Conservation (phyloP, 2,329 filamentous ascomycete species). For the Colletotrichum simmondsii region DNA sequence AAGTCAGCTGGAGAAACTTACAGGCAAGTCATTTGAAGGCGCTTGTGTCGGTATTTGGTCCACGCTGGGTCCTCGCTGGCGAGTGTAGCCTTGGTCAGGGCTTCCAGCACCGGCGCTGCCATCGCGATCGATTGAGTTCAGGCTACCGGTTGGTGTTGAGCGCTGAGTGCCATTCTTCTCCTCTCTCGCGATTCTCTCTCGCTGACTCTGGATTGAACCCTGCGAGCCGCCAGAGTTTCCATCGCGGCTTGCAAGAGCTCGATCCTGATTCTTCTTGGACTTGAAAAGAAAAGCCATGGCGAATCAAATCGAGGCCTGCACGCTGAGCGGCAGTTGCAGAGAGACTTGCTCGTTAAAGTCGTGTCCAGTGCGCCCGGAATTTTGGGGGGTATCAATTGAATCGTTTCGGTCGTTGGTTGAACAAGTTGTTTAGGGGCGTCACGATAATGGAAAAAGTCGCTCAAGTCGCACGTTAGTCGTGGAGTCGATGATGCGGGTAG, state of each 20-base stretch:
- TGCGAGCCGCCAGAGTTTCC: slow-evolving; percentile 55
- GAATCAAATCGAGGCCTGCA: slow-evolving; percentile 50
- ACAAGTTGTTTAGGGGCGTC: neutral
- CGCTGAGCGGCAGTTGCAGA: slow-evolving; percentile 43
- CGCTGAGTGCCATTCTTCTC: slow-evolving; percentile 68
- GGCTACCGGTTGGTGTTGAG: slow-evolving; percentile 80
- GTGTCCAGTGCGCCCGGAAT: slow-evolving; percentile 35
- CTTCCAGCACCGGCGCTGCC: slow-evolving; percentile 67
- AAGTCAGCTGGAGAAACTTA: slow-evolving; percentile 52
- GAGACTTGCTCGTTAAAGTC: slow-evolving; percentile 25
- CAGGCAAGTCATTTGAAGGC: slow-evolving; percentile 50
- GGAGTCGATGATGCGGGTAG: slow-evolving; percentile 17
- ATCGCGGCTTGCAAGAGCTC: slow-evolving; percentile 66
- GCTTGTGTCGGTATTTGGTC: slow-evolving; percentile 56
- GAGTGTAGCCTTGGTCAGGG: slow-evolving; percentile 71
- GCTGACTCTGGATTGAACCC: slow-evolving; percentile 57
- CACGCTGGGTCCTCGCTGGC: slow-evolving; percentile 62
- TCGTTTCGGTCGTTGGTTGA: slow-evolving; percentile 27
- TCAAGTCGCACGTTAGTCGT: neutral
- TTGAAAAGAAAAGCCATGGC: slow-evolving; percentile 87
- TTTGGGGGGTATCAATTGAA: slow-evolving; percentile 10
- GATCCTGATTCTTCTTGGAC: slow-evolving; percentile 80
- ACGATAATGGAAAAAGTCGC: slow-evolving; percentile 9
- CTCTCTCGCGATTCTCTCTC: slow-evolving; percentile 52
- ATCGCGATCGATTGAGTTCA: slow-evolving; percentile 77